Evolutionary conservation across 2,329 filamentous ascomycete species (phyloP).

Genomic region (Alternaria sp.): DNA sequence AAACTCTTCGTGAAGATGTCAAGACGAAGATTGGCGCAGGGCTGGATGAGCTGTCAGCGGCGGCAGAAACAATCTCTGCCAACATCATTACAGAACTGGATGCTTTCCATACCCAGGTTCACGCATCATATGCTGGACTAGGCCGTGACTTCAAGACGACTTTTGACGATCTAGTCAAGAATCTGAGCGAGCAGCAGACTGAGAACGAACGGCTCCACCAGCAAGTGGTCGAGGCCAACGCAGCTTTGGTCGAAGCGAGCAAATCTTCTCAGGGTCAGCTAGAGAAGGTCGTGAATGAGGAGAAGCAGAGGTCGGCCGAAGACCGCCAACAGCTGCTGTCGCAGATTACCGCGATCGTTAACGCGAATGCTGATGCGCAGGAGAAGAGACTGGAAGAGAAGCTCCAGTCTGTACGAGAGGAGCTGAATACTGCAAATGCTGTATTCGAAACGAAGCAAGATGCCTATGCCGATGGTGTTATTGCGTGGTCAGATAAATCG

Average conservation of each 20-base stretch:
- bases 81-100: slow-evolving; percentile 88
- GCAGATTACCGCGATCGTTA: slow-evolving; percentile 82
- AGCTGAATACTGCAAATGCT: slow-evolving; percentile 71
- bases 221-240: slow-evolving; percentile 76
- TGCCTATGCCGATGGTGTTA: slow-evolving; percentile 75
- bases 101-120: slow-evolving; percentile 82
- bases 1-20: slow-evolving; percentile 85
- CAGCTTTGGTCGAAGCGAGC: slow-evolving; percentile 73
- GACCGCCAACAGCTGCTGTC: slow-evolving; percentile 78
- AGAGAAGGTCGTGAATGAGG: slow-evolving; percentile 75
- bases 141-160: slow-evolving; percentile 86
- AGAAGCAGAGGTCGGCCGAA: slow-evolving; percentile 74
- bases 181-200: slow-evolving; percentile 77
- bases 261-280: slow-evolving; percentile 72
- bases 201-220: slow-evolving; percentile 78
- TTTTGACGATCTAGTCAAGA: slow-evolving; percentile 81
- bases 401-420: slow-evolving; percentile 69
- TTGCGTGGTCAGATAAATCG: slow-evolving; percentile 76
- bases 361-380: slow-evolving; percentile 76
- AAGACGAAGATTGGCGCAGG: slow-evolving; percentile 87
- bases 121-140: slow-evolving; percentile 82
- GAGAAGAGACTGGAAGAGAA: slow-evolving; percentile 73
- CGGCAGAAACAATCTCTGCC: slow-evolving; percentile 86
- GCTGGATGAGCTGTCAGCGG: slow-evolving; percentile 80
- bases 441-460: slow-evolving; percentile 71